phyloP scores from a whole-genome alignment of 257 asterid genomes.

The Plantago ovata region DNA sequence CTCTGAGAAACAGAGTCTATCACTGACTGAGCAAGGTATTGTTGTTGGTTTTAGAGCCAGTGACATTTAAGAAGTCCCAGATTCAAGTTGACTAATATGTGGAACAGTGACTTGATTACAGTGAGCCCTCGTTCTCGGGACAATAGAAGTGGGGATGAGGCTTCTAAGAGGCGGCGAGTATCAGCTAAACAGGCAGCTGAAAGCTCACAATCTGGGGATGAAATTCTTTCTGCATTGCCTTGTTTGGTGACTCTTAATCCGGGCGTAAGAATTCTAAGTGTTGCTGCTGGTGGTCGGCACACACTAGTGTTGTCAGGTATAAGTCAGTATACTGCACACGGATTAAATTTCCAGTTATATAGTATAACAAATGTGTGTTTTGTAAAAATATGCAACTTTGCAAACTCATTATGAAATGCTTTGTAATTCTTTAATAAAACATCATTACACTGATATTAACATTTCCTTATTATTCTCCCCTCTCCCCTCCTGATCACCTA shows the following conservation, averaged over 20 bases:
- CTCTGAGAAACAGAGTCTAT: conserved; percentile 41
- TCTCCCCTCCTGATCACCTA: too few relatives aligned
- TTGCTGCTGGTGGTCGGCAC: conserved; percentile 98
- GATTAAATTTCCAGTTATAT: too few relatives aligned
- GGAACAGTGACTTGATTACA: conserved; percentile 48
- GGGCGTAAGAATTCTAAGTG: conserved; percentile 70
- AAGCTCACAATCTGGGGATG: conserved; percentile 72
- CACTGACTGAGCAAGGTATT: conserved; percentile 63
- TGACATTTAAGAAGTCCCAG: conserved; percentile 25
- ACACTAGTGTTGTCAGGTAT: conserved; percentile 87
- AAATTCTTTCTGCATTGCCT: conserved; percentile 78
- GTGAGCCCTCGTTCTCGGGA: conserved; percentile 79
- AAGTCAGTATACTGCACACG: conserved; percentile 16
- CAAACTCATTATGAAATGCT: too few relatives aligned
- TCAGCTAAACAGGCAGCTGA: conserved; percentile 74
- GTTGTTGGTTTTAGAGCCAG: conserved; percentile 24
- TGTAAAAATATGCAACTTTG: too few relatives aligned
- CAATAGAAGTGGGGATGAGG: conserved; percentile 67
- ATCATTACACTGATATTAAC: too few relatives aligned
- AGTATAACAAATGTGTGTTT: too few relatives aligned
- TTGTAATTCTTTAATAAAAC: too few relatives aligned
- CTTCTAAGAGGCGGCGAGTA: conserved; percentile 71
- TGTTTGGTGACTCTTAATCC: conserved; percentile 78
- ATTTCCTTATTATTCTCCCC: too few relatives aligned
- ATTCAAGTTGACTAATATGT: conserved; percentile 35